Evolutionary conservation across 345 rosid species (phyloP).

Genomic region (Salix suchowensis): DNA sequence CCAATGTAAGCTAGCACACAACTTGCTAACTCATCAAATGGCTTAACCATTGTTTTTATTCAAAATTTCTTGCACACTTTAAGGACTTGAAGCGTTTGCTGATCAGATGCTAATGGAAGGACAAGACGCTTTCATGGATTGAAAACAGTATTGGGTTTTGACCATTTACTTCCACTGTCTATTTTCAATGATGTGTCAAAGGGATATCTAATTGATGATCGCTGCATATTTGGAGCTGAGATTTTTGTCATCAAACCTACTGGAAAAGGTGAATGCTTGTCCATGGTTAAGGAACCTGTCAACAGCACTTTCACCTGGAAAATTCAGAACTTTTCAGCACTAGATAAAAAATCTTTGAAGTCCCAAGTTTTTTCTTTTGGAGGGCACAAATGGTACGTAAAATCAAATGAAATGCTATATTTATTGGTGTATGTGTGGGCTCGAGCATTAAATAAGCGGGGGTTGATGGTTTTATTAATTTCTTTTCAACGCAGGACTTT

Average conservation of each 20-base stretch:
- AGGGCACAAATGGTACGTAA: slow-evolving; percentile 5
- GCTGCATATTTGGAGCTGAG: slow-evolving; percentile 17
- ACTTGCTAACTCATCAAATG: too few relatives aligned
- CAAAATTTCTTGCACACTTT: too few relatives aligned
- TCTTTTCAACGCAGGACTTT: neutral
- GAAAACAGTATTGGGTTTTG: slow-evolving; percentile 1
- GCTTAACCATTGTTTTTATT: neutral
- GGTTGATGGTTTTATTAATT: neutral
- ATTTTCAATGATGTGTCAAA: neutral
- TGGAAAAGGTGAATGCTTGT: neutral
- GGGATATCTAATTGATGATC: slow-evolving; percentile 8
- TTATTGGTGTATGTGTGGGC: too few relatives aligned
- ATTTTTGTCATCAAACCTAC: neutral
- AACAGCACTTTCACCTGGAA: neutral
- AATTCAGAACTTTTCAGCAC: neutral
- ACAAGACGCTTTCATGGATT: neutral
- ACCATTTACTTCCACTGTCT: neutral
- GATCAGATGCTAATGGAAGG: neutral
- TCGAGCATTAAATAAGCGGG: neutral
- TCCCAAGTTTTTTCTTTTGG: neutral
- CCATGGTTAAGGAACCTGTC: neutral
- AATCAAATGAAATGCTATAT: neutral
- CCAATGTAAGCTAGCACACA: slow-evolving; percentile 1
- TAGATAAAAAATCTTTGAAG: too few relatives aligned
- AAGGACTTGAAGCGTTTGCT: neutral